Conservation (phyloP, 129 eudicot genomes). For the Flaveria linearis region DNA sequence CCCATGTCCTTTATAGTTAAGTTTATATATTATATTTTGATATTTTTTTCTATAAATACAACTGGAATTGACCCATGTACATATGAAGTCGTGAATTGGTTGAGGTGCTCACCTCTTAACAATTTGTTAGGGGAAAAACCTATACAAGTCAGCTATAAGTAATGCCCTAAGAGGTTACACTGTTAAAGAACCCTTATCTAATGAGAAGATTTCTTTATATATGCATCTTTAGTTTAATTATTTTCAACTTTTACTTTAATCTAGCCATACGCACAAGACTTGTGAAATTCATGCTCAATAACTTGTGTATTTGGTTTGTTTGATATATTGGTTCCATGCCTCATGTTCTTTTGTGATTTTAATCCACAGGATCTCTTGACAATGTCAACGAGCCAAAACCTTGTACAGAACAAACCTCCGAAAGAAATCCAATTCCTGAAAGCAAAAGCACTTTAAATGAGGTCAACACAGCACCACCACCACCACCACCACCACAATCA, state of each 20-base stretch:
- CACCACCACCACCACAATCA: neutral
- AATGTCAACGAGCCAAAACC: slow-evolving; percentile 26
- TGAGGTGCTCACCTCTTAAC: too few species aligned
- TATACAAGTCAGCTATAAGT: too few species aligned
- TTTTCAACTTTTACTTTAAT: neutral
- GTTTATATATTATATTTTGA: neutral
- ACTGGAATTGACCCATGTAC: neutral
- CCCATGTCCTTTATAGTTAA: neutral
- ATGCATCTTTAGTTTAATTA: neutral
- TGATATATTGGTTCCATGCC: slow-evolving; percentile 8
- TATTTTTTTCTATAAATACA: neutral
- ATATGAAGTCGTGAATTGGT: neutral
- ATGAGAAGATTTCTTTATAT: too few species aligned
- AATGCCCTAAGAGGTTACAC: too few species aligned
- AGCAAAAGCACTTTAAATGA: slow-evolving; percentile 23
- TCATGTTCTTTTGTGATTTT: slow-evolving; percentile 7
- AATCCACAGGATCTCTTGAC: slow-evolving; percentile 35
- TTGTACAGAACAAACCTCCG: slow-evolving; percentile 30
- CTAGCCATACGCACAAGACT: neutral
- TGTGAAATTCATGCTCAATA: neutral
- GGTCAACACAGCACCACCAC: slow-evolving; percentile 10
- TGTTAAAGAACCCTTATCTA: too few species aligned
- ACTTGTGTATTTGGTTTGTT: neutral
- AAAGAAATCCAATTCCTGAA: slow-evolving; percentile 8
- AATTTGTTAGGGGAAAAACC: too few species aligned